Percentiles rank a stretch among this genome's conserved stretches.
These are phyloP conservation scores for Clausena lansium DNA, from an alignment of 345 rosid species.

Conservation along the genomic window DNA sequence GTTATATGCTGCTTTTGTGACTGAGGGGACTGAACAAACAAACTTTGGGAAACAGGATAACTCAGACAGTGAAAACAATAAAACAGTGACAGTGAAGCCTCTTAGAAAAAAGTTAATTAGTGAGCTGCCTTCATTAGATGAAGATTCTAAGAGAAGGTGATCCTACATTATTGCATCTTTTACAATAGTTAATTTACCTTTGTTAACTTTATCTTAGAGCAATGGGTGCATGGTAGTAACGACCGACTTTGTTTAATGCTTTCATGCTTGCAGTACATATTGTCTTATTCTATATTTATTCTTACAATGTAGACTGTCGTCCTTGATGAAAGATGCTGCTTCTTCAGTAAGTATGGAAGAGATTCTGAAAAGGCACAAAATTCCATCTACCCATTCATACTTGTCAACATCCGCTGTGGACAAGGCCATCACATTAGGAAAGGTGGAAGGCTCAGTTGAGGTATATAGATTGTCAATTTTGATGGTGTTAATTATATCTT, in stretches of 20 bases:
- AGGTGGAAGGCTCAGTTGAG: constrained; percentile 79
- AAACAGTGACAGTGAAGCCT: constrained; percentile 17
- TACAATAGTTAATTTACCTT: background rate
- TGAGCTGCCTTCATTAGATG: constrained; percentile 49
- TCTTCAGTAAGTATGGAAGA: constrained; percentile 59
- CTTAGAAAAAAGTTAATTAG: constrained; percentile 28
- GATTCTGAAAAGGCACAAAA: constrained; percentile 42
- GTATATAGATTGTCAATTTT: constrained; percentile 33
- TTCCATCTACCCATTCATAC: constrained; percentile 49
- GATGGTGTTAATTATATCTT: background rate
- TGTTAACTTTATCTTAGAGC: background rate
- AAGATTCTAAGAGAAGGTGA: constrained; percentile 67
- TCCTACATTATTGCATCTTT: background rate
- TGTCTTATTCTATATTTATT: constrained; percentile 6
- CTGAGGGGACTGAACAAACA: constrained; percentile 26
- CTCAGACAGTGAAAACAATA: constrained; percentile 22
- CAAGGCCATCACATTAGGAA: constrained; percentile 69
- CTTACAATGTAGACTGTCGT: constrained; percentile 47
- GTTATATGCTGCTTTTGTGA: constrained; percentile 20
- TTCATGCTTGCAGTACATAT: background rate
- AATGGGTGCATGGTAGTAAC: background rate
- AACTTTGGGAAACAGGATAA: constrained; percentile 28
- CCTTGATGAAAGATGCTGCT: constrained; percentile 46
- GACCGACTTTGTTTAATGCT: background rate
- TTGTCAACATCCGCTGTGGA: constrained; percentile 49